Evolutionary conservation across 768 basidiomycete genomes (phyloP).

Genomic region (Grammothele lineata): DNA sequence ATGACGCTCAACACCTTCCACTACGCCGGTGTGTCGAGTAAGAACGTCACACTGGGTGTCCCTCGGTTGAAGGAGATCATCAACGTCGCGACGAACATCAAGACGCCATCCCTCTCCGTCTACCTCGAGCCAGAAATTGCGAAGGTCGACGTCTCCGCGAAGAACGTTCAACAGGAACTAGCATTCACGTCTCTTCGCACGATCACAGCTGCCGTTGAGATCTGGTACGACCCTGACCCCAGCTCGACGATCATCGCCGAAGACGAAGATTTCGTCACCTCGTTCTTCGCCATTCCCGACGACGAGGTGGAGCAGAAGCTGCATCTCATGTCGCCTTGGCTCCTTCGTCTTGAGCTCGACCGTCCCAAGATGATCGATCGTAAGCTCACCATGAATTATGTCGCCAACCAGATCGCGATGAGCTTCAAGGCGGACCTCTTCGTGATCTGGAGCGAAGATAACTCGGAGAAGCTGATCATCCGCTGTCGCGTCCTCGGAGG

Average conservation of each 20-base stretch:
- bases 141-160: constrained; percentile 57
- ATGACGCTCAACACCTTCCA: constrained; percentile 99
- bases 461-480: constrained; percentile 94
- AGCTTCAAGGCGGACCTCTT: constrained; percentile 95
- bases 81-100: constrained; percentile 98
- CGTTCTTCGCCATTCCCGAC: constrained; percentile 99
- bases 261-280: constrained; percentile 92
- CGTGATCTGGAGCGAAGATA: constrained; percentile 99
- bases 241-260: constrained; percentile 93
- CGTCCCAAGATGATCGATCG: constrained; percentile 98
- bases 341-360: constrained; percentile 94
- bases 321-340: constrained; percentile 92
- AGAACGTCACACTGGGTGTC: constrained; percentile 99
- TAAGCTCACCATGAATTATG: constrained; percentile 91
- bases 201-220: constrained; percentile 92
- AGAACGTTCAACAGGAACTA: constrained; percentile 88
- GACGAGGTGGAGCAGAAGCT: constrained; percentile 91
- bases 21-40: constrained; percentile 99
- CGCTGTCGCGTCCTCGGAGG: constrained; percentile 91
- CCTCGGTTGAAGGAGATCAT: constrained; percentile 99
- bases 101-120: constrained; percentile 94
- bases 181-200: constrained; percentile 93
- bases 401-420: constrained; percentile 89
- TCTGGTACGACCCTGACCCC: constrained; percentile 96
- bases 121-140: constrained; percentile 76